Conservation (phyloP, 805 yeast genomes). For the Lachancea thermotolerans region DNA sequence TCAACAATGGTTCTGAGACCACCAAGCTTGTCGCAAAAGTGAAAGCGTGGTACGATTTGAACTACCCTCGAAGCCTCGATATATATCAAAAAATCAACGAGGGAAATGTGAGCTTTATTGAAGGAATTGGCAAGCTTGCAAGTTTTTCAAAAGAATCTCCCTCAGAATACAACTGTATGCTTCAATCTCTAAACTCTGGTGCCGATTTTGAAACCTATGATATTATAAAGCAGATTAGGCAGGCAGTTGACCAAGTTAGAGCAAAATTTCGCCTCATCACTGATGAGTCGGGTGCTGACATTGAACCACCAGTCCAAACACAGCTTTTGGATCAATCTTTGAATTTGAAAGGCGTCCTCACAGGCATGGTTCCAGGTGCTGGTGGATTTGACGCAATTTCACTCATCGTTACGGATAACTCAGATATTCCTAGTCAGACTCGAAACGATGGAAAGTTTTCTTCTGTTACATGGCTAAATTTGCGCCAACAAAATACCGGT, state of each 20-base stretch:
- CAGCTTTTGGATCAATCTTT: slow-evolving; percentile 52
- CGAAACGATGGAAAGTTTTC: slow-evolving; percentile 29
- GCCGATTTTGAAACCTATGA: slow-evolving; percentile 9
- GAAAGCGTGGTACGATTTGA: slow-evolving; percentile 53
- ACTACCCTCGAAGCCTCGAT: slow-evolving; percentile 43
- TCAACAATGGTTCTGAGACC: slow-evolving; percentile 87
- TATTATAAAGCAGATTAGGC: slow-evolving; percentile 32
- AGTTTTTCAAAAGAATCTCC: slow-evolving; percentile 28
- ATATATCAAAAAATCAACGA: slow-evolving; percentile 51
- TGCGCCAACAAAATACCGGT: slow-evolving; percentile 58
- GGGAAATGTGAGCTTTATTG: slow-evolving; percentile 54
- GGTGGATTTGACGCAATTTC: slow-evolving; percentile 96
- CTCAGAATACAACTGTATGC: slow-evolving; percentile 31
- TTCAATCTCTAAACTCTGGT: slow-evolving; percentile 15
- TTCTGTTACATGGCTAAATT: slow-evolving; percentile 59
- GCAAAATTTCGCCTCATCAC: slow-evolving; percentile 55
- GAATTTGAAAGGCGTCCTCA: slow-evolving; percentile 64
- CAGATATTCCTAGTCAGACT: slow-evolving; percentile 31
- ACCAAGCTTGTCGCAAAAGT: slow-evolving; percentile 82
- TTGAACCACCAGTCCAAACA: slow-evolving; percentile 81
- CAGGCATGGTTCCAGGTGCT: slow-evolving; percentile 98
- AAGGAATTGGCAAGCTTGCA: slow-evolving; percentile 39
- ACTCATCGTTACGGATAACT: slow-evolving; percentile 48
- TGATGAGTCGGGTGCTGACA: slow-evolving; percentile 63
- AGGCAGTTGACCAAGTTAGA: slow-evolving; percentile 48